Percentiles rank a stretch among this genome's conserved stretches.
Evolutionary conservation across 2,329 filamentous ascomycete species (phyloP).

Genomic region (Bipolaris cookei): DNA sequence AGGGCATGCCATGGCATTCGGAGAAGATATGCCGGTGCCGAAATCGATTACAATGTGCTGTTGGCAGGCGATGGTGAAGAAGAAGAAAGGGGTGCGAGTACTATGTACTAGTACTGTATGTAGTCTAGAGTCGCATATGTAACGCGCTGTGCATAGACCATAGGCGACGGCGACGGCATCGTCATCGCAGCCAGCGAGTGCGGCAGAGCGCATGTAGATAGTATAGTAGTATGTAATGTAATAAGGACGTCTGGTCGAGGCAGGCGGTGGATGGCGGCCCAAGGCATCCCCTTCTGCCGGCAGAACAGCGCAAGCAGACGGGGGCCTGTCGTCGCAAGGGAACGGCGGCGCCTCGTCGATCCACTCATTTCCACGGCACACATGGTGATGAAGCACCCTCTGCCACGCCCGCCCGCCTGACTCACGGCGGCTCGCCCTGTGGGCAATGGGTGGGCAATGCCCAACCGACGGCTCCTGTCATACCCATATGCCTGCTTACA

Average conservation of each 20-base stretch:
- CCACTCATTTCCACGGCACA: slow-evolving; percentile 11
- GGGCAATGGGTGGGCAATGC: neutral
- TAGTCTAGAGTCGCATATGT: no score
- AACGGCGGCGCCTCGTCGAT: slow-evolving; percentile 3
- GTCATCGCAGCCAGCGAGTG: neutral
- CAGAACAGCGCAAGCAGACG: slow-evolving; percentile 3
- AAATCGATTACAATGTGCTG: no score
- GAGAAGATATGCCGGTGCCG: no score
- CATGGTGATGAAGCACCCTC: neutral
- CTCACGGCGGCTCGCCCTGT: neutral
- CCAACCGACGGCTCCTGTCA: neutral
- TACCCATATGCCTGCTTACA: no score
- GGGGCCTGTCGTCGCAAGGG: neutral
- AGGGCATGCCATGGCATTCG: no score
- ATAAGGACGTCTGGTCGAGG: neutral
- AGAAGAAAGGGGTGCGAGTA: no score
- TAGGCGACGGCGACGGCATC: no score
- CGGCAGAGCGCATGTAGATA: neutral
- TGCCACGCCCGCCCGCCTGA: slow-evolving; percentile 10
- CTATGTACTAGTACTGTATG: no score
- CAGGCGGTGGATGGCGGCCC: slow-evolving; percentile 14
- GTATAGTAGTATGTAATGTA: no score
- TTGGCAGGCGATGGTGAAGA: no score
- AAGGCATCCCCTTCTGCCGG: slow-evolving; percentile 16
- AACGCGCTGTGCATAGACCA: no score